phyloP scores from a whole-genome alignment of 257 asterid genomes.

The Dorcoceras hygrometricum region DNA sequence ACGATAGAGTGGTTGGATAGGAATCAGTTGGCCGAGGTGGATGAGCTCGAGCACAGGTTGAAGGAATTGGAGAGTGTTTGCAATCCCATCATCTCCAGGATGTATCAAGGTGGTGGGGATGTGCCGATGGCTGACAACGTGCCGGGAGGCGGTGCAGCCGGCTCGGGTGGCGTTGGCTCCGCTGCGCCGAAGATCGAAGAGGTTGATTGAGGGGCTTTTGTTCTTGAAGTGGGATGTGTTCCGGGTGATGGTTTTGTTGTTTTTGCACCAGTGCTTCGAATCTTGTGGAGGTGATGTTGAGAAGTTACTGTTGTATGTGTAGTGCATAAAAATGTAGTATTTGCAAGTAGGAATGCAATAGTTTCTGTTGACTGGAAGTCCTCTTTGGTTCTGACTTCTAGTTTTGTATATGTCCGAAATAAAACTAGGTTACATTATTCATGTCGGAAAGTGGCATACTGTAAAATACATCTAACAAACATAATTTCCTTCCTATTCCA shows the following conservation, averaged over 20 bases:
- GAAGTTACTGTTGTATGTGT: too few species aligned
- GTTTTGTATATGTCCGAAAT: too few species aligned
- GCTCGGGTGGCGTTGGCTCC: conserved; percentile 25
- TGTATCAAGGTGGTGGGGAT: conserved; percentile 41
- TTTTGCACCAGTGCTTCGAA: too few species aligned
- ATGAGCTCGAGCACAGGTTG: conserved; percentile 54
- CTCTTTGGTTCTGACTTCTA: too few species aligned
- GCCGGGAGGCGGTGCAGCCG: conserved; percentile 24
- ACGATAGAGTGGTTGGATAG: conserved; percentile 49
- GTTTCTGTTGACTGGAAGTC: too few species aligned
- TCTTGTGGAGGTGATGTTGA: too few species aligned
- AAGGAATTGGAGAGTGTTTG: conserved; percentile 51
- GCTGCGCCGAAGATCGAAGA: conserved; percentile 59
- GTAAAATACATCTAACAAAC: too few species aligned
- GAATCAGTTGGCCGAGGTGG: conserved; percentile 61
- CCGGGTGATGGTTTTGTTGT: background rate
- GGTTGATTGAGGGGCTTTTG: conserved; percentile 36
- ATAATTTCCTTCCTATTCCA: too few species aligned
- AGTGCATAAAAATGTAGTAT: too few species aligned
- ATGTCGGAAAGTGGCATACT: too few species aligned
- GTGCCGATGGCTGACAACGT: conserved; percentile 35
- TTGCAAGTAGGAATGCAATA: too few species aligned
- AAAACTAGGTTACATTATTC: too few species aligned
- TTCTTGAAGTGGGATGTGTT: background rate
- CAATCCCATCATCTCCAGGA: conserved; percentile 50